Evolutionary conservation across 805 yeast species (phyloP).

Genomic region (Grigorovia transvaalensis): DNA sequence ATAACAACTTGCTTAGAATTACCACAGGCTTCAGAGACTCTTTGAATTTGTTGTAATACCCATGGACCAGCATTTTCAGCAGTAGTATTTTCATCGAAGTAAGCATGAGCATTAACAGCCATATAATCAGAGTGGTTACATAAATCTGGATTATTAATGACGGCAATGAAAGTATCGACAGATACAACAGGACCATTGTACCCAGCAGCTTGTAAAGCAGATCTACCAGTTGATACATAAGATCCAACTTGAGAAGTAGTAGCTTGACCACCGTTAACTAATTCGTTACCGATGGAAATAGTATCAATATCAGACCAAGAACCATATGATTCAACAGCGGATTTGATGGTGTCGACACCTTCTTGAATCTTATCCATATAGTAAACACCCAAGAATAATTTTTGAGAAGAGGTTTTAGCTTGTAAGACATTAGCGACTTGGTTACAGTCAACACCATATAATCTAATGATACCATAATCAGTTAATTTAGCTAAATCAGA

Average conservation of each 20-base stretch:
- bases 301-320: conserved; percentile 72
- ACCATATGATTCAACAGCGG: conserved; percentile 54
- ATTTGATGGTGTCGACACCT: conserved; percentile 45
- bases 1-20: conserved; percentile 64
- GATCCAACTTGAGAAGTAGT: conserved; percentile 54
- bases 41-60: conserved; percentile 82
- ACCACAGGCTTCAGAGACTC: conserved; percentile 78
- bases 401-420: conserved; percentile 53
- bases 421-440: conserved; percentile 66
- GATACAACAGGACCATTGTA: conserved; percentile 89
- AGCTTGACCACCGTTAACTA: conserved; percentile 81
- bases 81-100: conserved; percentile 77
- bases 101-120: conserved; percentile 96
- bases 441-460: conserved; percentile 80
- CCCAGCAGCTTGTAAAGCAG: conserved; percentile 69
- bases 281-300: conserved; percentile 91
- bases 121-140: conserved; percentile 84
- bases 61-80: conserved; percentile 82
- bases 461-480: conserved; percentile 53
- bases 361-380: conserved; percentile 43
- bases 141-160: conserved; percentile 86
- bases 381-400: conserved; percentile 67
- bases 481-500: conserved; percentile 47
- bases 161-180: conserved; percentile 94
- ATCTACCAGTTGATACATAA: conserved; percentile 58